Percentiles rank a stretch among this genome's conserved stretches.
Conservation (phyloP, 23 red algal genomes). For the Gracilariopsis chorda region DNA sequence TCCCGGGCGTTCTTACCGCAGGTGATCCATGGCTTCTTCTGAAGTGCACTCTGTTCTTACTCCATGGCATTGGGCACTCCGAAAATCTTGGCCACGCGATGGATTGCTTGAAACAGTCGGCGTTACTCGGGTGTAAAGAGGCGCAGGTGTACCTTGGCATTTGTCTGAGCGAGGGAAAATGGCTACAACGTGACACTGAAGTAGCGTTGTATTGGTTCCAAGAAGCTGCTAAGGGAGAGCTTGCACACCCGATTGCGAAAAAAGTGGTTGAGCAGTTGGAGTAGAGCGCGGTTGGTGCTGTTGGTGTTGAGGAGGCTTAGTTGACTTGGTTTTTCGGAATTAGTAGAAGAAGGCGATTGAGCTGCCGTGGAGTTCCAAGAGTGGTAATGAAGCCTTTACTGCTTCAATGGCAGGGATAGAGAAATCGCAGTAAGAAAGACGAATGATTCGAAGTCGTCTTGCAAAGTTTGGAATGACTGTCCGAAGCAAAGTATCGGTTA, state of each 20-base stretch:
- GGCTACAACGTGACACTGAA: neutral
- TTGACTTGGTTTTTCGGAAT: neutral
- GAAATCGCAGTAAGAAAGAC: conserved; percentile 31
- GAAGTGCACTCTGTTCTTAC: conserved; percentile 22
- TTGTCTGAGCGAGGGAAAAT: conserved; percentile 16
- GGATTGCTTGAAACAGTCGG: conserved; percentile 23
- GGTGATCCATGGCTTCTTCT: conserved; percentile 20
- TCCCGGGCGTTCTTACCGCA: conserved; percentile 3
- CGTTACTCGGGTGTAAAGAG: neutral
- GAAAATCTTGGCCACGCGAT: neutral
- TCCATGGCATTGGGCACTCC: neutral
- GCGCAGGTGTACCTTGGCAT: conserved; percentile 18
- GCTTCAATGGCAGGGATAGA: neutral
- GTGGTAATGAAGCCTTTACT: neutral
- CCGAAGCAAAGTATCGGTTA: conserved; percentile 12
- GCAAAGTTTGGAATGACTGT: conserved; percentile 16
- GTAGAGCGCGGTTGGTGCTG: neutral
- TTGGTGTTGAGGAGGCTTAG: neutral
- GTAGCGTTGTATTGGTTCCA: neutral
- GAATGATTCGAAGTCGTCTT: neutral
- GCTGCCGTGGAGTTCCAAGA: neutral
- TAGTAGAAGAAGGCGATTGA: neutral
- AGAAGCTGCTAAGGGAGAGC: conserved; percentile 13
- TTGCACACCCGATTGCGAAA: neutral
- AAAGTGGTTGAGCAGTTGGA: neutral